phyloP scores from a whole-genome alignment of 2,329 filamentous ascomycete genomes.

The Aspergillus sp. region DNA sequence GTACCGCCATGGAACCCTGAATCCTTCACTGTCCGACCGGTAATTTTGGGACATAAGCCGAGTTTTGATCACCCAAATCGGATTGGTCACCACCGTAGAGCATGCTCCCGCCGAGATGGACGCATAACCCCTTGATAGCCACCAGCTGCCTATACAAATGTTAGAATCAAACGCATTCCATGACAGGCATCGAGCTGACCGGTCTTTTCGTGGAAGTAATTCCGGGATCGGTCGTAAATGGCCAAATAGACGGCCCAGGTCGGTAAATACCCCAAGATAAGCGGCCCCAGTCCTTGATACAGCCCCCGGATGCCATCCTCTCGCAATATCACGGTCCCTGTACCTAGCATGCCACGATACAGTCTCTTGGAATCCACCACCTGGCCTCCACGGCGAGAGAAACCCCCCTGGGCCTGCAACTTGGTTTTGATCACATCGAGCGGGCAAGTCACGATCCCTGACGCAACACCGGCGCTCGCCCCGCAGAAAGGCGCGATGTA shows the following conservation, averaged over 20 bases:
- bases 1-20: constrained; percentile 68
- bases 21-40: constrained; percentile 43
- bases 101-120: constrained; percentile 84
- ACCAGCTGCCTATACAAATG: constrained; percentile 54
- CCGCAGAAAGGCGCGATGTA: constrained; percentile 75
- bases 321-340: constrained; percentile 71
- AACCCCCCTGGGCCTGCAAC: constrained; percentile 87
- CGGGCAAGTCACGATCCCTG: constrained; percentile 88
- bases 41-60: constrained; percentile 85
- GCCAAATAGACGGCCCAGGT: constrained; percentile 99
- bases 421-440: constrained; percentile 99
- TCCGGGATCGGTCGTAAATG: constrained; percentile 85
- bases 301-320: constrained; percentile 84
- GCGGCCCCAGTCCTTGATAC: constrained; percentile 87
- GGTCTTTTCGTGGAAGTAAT: constrained; percentile 57
- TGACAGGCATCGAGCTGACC: constrained; percentile 35
- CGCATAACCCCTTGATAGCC: constrained; percentile 75
- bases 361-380: constrained; percentile 43
- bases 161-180: not conserved
- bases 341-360: constrained; percentile 82
- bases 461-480: constrained; percentile 81
- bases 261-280: constrained; percentile 88
- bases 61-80: constrained; percentile 99
- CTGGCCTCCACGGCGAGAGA: constrained; percentile 41
- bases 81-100: constrained; percentile 90